phyloP scores from a whole-genome alignment of 129 eudicot species.

The Centrapalus pauciflorus region DNA sequence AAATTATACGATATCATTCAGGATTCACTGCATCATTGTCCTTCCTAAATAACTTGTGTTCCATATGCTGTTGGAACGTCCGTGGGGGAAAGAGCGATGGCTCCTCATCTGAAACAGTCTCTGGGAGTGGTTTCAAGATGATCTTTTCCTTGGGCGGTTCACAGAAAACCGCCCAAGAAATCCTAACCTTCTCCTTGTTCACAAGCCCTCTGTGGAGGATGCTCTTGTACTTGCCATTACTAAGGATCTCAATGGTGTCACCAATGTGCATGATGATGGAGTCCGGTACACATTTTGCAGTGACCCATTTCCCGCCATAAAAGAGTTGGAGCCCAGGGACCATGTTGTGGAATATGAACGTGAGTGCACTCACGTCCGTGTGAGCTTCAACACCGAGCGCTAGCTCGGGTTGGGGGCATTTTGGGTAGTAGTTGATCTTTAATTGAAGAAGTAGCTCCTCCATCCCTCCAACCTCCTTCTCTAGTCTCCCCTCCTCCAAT shows the following conservation, averaged over 20 bases:
- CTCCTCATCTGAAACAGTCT: conserved; percentile 62
- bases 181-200: conserved; percentile 87
- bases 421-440: conserved; percentile 93
- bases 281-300: conserved; percentile 85
- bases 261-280: conserved; percentile 89
- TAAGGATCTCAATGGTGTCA: conserved; percentile 80
- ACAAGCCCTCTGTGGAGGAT: conserved; percentile 90
- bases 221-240: conserved; percentile 94
- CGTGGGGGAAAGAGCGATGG: conserved; percentile 77
- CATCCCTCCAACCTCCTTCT: conserved; percentile 75
- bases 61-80: conserved; percentile 80
- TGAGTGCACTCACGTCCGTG: conserved; percentile 86
- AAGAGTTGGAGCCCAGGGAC: conserved; percentile 91
- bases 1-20: conserved; percentile 9
- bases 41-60: conserved; percentile 70
- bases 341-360: conserved; percentile 95
- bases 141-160: conserved; percentile 95
- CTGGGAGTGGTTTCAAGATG: conserved; percentile 72
- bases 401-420: conserved; percentile 94
- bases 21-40: conserved; percentile 22
- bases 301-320: conserved; percentile 69
- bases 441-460: conserved; percentile 69
- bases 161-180: conserved; percentile 94
- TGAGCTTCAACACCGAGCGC: conserved; percentile 99
- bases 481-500: conserved; percentile 64